Evolutionary conservation across 768 basidiomycete species (phyloP), one percentile per base, ranked within the genome.

Genomic region (Naganishia antarctica): DNA sequence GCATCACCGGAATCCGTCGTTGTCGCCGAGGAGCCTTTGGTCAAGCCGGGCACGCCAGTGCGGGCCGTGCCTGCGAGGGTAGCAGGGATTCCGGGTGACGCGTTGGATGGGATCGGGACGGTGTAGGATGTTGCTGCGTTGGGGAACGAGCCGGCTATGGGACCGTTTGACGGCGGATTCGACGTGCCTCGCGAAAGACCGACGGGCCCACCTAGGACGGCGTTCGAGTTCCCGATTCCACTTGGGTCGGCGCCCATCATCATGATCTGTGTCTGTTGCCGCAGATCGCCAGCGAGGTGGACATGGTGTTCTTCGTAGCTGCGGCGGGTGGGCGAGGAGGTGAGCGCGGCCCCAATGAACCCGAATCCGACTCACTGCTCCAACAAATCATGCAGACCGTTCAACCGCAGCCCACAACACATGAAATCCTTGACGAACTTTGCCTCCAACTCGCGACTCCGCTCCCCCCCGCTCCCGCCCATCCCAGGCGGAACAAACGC

Each of bases 301-400:
- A 72, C 72, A 61, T 77, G 76, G 63, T 74, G 74, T 49, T 77
- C 76, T 50, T 77, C 76, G 58, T 74, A 77, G 53, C 76, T 74
- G 64, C 31, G 15, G 11, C 6, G 31, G 11, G 44, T 5, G 31
- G 28, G 31, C 26, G 25, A 37, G 25, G 53, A 25, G 13, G 21
- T 16, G 4, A 44, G 8, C 18, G n/a, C 40, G 25, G 3, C 3
- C 1, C 40, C 15, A 11, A 23, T 4, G 18, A 8, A 45, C 66
- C 44, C 70, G 66, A 44, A 3, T 28, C 25, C 23, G 13, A 75
- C 76, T 71, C 58, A 77, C 74, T 77, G 76, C 48, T 77, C 74
- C 8, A 77, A 63, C 59, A 77, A 51, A 61, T 77, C 76, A 64
- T 77, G 76, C 61, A 77, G 44, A 8, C 76, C 73, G 15, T 70